phyloP scores from a whole-genome alignment of 805 yeast genomes.

The Zygotorulaspora danielsina region DNA sequence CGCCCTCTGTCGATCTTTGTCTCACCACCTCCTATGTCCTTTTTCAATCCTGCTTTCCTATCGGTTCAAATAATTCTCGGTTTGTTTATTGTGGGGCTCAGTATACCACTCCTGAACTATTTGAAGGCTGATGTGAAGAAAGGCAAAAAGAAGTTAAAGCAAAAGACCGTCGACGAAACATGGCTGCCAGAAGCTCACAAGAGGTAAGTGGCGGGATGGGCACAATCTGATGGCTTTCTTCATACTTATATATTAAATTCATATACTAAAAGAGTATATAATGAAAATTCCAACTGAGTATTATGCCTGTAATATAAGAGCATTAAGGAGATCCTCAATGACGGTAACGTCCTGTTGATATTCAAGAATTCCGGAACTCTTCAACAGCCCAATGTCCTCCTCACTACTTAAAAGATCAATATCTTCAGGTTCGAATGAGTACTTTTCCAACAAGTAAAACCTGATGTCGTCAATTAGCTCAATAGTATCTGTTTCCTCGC shows the following conservation, averaged over 20 bases:
- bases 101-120: constrained; percentile 36
- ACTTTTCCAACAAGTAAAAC: constrained; percentile 45
- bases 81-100: constrained; percentile 46
- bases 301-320: constrained; percentile 43
- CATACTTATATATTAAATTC: neutral
- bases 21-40: constrained; percentile 60
- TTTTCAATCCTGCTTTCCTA: constrained; percentile 69
- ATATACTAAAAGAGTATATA: neutral
- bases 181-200: constrained; percentile 61
- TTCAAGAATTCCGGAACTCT: constrained; percentile 22
- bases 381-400: constrained; percentile 18
- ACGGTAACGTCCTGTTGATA: constrained; percentile 35
- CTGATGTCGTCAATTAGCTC: constrained; percentile 76
- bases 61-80: constrained; percentile 54
- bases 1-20: constrained; percentile 55
- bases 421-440: constrained; percentile 31
- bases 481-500: constrained; percentile 76
- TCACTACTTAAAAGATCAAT: constrained; percentile 23
- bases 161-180: constrained; percentile 38
- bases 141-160: constrained; percentile 7
- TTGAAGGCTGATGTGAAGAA: constrained; percentile 4
- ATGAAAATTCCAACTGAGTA: neutral
- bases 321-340: constrained; percentile 40
- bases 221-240: neutral
- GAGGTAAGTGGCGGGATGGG: constrained; percentile 35